phyloP scores from a whole-genome alignment of 495 filamentous ascomycete species.

The Chaetomidium leptoderma region DNA sequence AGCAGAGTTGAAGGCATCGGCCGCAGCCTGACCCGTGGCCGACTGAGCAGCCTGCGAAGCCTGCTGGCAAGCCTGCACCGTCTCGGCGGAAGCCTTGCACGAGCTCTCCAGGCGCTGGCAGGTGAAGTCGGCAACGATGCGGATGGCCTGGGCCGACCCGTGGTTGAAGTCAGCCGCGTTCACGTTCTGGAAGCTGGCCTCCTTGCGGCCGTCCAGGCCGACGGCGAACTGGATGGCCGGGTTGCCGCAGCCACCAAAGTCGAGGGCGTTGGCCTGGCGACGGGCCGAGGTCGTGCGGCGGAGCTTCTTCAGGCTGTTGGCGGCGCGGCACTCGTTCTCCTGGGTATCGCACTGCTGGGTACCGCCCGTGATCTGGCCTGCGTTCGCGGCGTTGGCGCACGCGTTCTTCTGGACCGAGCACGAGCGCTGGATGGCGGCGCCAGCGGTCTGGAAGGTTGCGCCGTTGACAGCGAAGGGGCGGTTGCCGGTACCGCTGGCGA shows the following conservation, averaged over 20 bases:
- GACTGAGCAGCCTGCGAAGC: slow-evolving; percentile 40
- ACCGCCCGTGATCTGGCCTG: slow-evolving; percentile 38
- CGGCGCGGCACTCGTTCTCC: slow-evolving; percentile 42
- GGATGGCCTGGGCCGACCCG: slow-evolving; percentile 54
- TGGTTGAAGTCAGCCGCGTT: slow-evolving; percentile 55
- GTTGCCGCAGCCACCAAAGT: slow-evolving; percentile 49
- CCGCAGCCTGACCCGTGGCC: slow-evolving; percentile 47
- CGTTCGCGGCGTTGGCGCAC: slow-evolving; percentile 53
- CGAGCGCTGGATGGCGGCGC: slow-evolving; percentile 49
- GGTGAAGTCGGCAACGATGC: slow-evolving; percentile 53
- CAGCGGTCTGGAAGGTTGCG: slow-evolving; percentile 46
- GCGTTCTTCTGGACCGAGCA: slow-evolving; percentile 55
- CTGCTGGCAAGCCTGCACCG: slow-evolving; percentile 45
- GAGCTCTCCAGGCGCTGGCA: slow-evolving; percentile 49
- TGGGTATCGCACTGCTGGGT: slow-evolving; percentile 49
- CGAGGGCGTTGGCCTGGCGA: slow-evolving; percentile 28
- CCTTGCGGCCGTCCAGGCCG: slow-evolving; percentile 50
- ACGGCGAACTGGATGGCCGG: slow-evolving; percentile 53
- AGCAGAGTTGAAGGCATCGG: slow-evolving; percentile 55
- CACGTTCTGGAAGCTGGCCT: slow-evolving; percentile 48
- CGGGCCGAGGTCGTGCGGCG: slow-evolving; percentile 25
- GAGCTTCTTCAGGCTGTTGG: slow-evolving; percentile 22
- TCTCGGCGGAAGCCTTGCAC: slow-evolving; percentile 48
- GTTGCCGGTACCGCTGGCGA: slow-evolving; percentile 41
- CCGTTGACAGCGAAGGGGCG: slow-evolving; percentile 56